Evolutionary conservation across 192 early-diverging fungal species (phyloP).

Genomic region (Tieghemiomyces parasiticus): DNA sequence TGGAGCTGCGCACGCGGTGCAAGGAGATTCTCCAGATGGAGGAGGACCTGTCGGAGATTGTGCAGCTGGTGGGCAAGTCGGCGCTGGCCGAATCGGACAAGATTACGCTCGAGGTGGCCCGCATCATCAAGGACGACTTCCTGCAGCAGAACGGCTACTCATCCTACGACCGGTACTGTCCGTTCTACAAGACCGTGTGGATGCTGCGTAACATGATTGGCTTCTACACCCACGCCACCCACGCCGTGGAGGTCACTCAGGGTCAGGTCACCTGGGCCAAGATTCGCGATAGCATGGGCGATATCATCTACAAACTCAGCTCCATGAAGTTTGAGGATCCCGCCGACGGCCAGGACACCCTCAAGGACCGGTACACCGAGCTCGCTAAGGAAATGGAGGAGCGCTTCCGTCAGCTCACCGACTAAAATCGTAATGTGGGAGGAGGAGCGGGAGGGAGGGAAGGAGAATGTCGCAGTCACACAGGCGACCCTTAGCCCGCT

Average conservation of each 20-base stretch:
- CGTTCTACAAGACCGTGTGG: conserved; percentile 99
- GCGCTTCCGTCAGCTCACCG: conserved; percentile 66
- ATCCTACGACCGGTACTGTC: conserved; percentile 96
- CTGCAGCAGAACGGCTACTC: conserved; percentile 99
- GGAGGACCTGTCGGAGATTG: conserved; percentile 97
- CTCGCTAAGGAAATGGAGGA: conserved; percentile 94
- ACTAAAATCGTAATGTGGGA: conserved; percentile 23
- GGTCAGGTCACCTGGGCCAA: conserved; percentile 87
- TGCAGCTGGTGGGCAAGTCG: conserved; percentile 97
- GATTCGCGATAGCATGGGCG: conserved; percentile 84
- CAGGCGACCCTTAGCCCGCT: too few relatives aligned
- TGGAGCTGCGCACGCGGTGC: conserved; percentile 74
- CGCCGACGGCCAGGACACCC: conserved; percentile 78
- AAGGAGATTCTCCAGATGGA: conserved; percentile 98
- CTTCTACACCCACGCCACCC: conserved; percentile 87
- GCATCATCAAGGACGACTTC: conserved; percentile 99
- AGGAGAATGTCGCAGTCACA: too few relatives aligned
- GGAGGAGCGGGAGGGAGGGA: too few relatives aligned
- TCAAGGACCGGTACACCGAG: conserved; percentile 78
- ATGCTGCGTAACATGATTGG: conserved; percentile 97
- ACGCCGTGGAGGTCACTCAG: conserved; percentile 86
- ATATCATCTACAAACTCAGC: conserved; percentile 89
- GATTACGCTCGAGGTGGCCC: conserved; percentile 95
- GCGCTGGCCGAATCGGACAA: conserved; percentile 90
- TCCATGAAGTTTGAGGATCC: conserved; percentile 99